Evolutionary conservation across 306 rosid species (phyloP).

Genomic region (Glycine tomentella): DNA sequence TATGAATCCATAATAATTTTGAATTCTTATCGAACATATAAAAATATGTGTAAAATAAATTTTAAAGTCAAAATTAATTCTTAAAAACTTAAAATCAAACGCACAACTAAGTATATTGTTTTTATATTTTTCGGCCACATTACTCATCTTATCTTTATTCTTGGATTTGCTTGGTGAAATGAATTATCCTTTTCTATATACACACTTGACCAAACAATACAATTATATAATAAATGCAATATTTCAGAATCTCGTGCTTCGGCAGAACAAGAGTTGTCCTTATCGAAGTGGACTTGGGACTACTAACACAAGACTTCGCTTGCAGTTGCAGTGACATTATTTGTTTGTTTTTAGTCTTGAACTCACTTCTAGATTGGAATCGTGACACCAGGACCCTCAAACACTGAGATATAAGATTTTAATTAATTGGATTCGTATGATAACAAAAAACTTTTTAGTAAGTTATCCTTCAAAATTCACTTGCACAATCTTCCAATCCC

Average conservation of each 20-base stretch:
- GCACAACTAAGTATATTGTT: no score
- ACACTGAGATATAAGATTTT: conserved; percentile 31
- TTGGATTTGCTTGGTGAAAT: no score
- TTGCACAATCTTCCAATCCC: conserved; percentile 54
- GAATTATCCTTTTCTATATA: no score
- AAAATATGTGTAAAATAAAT: no score
- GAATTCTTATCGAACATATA: no score
- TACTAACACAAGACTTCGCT: conserved; percentile 13
- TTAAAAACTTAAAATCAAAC: no score
- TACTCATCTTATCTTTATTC: background rate
- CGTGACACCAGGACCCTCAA: conserved; percentile 53
- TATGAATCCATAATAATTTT: no score
- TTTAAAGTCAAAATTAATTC: no score
- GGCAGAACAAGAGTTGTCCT: background rate
- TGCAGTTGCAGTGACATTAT: conserved; percentile 35
- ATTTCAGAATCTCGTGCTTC: background rate
- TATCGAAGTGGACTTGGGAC: background rate
- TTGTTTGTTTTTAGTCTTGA: conserved; percentile 54
- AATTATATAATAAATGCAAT: background rate
- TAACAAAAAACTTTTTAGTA: background rate
- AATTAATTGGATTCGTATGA: no score
- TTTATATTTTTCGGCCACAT: no score
- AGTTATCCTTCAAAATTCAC: conserved; percentile 52
- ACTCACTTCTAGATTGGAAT: conserved; percentile 47
- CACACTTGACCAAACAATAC: background rate